phyloP scores from a whole-genome alignment of 495 filamentous ascomycete genomes.

The Tetracladium setigerum region DNA sequence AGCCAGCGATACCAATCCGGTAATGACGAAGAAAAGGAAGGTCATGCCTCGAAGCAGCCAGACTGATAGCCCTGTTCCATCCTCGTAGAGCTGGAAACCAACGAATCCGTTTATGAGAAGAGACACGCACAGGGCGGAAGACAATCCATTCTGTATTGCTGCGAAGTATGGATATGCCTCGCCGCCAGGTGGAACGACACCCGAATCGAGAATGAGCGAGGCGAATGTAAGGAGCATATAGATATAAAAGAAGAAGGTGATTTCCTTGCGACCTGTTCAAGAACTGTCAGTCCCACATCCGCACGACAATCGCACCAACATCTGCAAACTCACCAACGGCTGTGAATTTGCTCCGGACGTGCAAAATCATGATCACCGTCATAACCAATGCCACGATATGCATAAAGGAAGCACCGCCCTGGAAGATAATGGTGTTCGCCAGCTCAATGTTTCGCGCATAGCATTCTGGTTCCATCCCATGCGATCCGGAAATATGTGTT shows the following conservation, averaged over 20 bases:
- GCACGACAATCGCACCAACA: not conserved
- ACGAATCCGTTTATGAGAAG: constrained; percentile 97
- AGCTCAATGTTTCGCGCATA: constrained; percentile 93
- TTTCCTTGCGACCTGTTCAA: constrained; percentile 85
- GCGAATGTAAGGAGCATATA: constrained; percentile 84
- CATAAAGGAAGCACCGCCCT: constrained; percentile 83
- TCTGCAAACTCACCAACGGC: constrained; percentile 73
- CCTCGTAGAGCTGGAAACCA: constrained; percentile 97
- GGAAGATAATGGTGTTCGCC: constrained; percentile 97
- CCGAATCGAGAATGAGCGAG: constrained; percentile 88
- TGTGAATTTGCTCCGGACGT: constrained; percentile 95
- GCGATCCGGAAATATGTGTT: constrained; percentile 17
- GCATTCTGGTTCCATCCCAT: constrained; percentile 81
- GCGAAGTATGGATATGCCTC: constrained; percentile 83
- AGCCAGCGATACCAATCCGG: constrained; percentile 76
- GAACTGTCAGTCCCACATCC: constrained; percentile 8
- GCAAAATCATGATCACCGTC: constrained; percentile 94
- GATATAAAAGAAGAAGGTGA: constrained; percentile 95
- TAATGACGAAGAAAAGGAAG: constrained; percentile 75
- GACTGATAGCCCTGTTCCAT: constrained; percentile 90
- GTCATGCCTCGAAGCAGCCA: constrained; percentile 83
- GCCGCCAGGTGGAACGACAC: constrained; percentile 79
- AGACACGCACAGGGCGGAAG: constrained; percentile 82
- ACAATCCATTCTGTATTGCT: constrained; percentile 80
- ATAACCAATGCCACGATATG: constrained; percentile 88